Conservation (phyloP, 2,329 filamentous ascomycete species). For the Botryotinia globosa region DNA sequence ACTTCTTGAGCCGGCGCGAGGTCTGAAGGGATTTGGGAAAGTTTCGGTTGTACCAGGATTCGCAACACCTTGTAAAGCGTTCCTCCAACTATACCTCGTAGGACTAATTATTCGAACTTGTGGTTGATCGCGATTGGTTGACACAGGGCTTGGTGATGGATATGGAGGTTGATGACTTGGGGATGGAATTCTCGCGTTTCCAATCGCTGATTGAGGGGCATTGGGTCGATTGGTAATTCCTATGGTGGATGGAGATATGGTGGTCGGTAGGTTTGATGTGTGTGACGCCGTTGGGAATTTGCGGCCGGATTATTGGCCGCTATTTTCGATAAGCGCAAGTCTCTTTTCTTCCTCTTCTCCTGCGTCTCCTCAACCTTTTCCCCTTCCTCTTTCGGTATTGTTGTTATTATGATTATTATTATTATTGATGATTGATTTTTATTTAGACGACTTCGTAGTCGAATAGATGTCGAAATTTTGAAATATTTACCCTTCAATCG, state of each 20-base stretch:
- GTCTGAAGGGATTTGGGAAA: constrained; percentile 31
- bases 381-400: not conserved
- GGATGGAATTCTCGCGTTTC: constrained; percentile 34
- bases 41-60: not conserved
- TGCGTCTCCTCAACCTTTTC: not conserved
- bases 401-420: not conserved
- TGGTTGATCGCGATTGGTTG: constrained; percentile 26
- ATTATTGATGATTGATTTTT: not conserved
- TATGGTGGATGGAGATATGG: constrained; percentile 28
- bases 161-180: constrained; percentile 36
- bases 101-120: constrained; percentile 47
- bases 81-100: constrained; percentile 38
- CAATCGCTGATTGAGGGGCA: constrained; percentile 26
- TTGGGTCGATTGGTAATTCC: constrained; percentile 17
- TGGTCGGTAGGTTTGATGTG: constrained; percentile 28
- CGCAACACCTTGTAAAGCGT: constrained; percentile 33
- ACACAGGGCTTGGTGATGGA: constrained; percentile 25
- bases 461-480: constrained; percentile 5
- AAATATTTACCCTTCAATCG: not conserved
- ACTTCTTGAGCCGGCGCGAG: constrained; percentile 32
- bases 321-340: constrained; percentile 5
- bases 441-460: not conserved
- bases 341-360: not conserved
- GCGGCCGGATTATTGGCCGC: constrained; percentile 23
- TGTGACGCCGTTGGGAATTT: constrained; percentile 36